Evolutionary conservation across 2,329 filamentous ascomycete genomes (phyloP).

Genomic region (Magnaporthiopsis incrustans): DNA sequence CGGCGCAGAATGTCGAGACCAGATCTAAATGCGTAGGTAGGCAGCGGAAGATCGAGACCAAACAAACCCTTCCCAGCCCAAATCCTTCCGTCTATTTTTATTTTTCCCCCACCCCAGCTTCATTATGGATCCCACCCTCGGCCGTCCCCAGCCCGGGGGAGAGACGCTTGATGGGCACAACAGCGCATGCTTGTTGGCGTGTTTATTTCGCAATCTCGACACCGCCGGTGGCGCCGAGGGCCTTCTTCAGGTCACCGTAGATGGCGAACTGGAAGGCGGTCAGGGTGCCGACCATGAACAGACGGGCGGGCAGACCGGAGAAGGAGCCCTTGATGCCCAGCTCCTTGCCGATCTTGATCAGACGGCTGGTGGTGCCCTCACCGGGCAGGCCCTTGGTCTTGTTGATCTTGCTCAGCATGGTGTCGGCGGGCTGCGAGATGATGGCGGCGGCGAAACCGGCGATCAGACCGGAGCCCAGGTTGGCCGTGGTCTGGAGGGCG

Average conservation of each 20-base stretch:
- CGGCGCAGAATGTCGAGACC: not conserved
- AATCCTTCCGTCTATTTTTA: not conserved
- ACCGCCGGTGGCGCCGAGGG: constrained; percentile 64
- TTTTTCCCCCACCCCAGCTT: not conserved
- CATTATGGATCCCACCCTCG: not conserved
- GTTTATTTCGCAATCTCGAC: constrained; percentile 56
- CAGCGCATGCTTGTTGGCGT: not conserved
- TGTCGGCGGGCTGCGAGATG: constrained; percentile 77
- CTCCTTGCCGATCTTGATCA: constrained; percentile 75
- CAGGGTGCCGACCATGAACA: constrained; percentile 50
- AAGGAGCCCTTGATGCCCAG: constrained; percentile 67
- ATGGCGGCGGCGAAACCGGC: constrained; percentile 73
- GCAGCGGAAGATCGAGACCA: not conserved
- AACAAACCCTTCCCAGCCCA: not conserved
- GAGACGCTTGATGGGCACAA: not conserved
- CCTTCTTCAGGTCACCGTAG: constrained; percentile 65
- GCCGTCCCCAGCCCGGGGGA: not conserved
- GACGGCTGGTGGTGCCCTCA: constrained; percentile 65
- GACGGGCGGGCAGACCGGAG: constrained; percentile 63
- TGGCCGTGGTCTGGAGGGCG: constrained; percentile 58
- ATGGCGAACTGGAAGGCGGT: constrained; percentile 75
- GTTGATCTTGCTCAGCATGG: constrained; percentile 85
- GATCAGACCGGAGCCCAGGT: constrained; percentile 36
- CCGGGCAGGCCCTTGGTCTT: constrained; percentile 75
- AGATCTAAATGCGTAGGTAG: constrained; percentile 3